These are phyloP conservation scores for Cubamyces sp. DNA, from an alignment of 768 basidiomycete genomes.

Conservation along the genomic window DNA sequence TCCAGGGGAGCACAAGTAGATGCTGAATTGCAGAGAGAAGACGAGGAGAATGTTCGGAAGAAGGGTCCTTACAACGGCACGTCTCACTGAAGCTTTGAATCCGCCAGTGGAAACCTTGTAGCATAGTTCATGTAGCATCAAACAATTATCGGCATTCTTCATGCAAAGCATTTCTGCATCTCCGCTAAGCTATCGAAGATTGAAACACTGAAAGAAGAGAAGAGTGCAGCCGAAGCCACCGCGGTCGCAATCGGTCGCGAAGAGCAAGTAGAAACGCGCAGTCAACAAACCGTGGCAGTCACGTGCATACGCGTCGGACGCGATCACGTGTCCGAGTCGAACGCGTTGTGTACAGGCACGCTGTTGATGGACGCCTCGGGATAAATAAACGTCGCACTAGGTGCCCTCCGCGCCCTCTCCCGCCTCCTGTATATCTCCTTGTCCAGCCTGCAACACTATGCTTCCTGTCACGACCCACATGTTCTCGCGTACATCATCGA, in stretches of 20 bases:
- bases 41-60: constrained; percentile 48
- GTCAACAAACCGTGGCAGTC: constrained; percentile 21
- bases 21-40: constrained; percentile 55
- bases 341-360: constrained; percentile 22
- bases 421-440: not conserved
- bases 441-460: not conserved
- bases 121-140: not conserved
- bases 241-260: not conserved
- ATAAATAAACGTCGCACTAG: constrained; percentile 24
- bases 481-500: constrained; percentile 60
- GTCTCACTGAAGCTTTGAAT: constrained; percentile 6
- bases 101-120: not conserved
- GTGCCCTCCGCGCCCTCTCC: constrained; percentile 3
- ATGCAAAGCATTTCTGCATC: not conserved
- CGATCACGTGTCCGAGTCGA: constrained; percentile 20
- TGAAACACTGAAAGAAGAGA: too few species aligned
- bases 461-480: constrained; percentile 15
- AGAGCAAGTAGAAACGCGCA: not conserved
- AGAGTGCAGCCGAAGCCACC: not conserved
- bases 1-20: constrained; percentile 63
- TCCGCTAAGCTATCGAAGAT: too few species aligned
- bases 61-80: constrained; percentile 40
- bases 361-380: constrained; percentile 17
- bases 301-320: constrained; percentile 20
- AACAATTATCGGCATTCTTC: not conserved